Evolutionary conservation across 352 stramenopile genomes (phyloP), one percentile per base, ranked within the genome.

Genomic region (Pythium folliculosum): DNA sequence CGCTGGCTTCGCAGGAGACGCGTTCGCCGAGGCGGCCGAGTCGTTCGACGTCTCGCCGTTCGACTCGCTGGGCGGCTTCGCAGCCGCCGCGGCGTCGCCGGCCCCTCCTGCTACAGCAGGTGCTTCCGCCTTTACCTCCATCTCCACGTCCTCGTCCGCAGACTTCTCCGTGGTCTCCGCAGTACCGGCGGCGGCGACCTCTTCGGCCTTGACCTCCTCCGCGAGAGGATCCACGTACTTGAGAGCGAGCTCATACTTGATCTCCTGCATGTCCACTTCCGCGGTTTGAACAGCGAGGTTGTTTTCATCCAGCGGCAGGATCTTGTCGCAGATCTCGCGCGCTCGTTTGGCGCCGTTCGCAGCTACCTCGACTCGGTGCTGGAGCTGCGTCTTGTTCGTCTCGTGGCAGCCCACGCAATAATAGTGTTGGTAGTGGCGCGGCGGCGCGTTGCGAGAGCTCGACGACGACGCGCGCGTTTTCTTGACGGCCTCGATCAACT

Each of bases 391-490:
- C 60, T 94, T 95, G 72, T 82, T 92, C 13, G 73, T 67, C 23
- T 90, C 83, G 40, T 91, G 90, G 68, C 88, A 95, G 0, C 61
- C 57, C 3, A 55, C 45, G 63, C 88, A 95, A 59, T 91, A 95
- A 67, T 84, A 94, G 60, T 95, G 89, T 48, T 93, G 82, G 58
- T 93, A 95, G 48, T 95, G 88, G 10, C 88, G 77, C 8, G 88
- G 88, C 2, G 81, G 84, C 5, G 81, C 73, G 27, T 88, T 92
- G 53, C 80, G 84, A 5, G 77, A 81, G 54, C 85, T 88, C 5
- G 75, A 81, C 2, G 78, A 92, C 22, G 81, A 89, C 10, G 81
- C 67, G 0, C 85, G 76, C 6, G 73, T 81, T 65, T 94, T 95
- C 66, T 94, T 96, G 17, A 87, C 83, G 16, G 70, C 77, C 37